Evolutionary conservation across 2,329 filamentous ascomycete genomes (phyloP).

Genomic region (Pyricularia sp.): DNA sequence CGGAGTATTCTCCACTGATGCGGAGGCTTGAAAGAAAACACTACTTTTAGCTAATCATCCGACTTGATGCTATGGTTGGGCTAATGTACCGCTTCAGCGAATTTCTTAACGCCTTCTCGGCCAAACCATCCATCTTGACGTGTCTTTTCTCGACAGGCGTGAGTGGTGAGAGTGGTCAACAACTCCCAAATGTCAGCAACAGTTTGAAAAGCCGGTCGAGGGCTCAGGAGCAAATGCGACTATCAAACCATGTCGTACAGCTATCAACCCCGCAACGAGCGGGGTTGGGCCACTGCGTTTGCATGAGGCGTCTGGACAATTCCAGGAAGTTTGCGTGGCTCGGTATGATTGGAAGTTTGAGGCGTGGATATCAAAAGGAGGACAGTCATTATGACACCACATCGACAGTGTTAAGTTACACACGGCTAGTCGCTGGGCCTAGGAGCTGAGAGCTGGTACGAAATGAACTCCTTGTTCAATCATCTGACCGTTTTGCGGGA

Average conservation of each 20-base stretch:
- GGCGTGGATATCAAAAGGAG: too few species aligned
- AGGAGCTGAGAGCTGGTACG: too few species aligned
- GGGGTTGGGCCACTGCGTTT: not conserved
- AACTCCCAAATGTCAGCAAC: not conserved
- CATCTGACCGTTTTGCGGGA: too few species aligned
- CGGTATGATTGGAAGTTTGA: too few species aligned
- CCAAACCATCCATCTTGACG: not conserved
- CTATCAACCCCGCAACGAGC: not conserved
- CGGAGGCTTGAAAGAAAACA: conserved; percentile 5
- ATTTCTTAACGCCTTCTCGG: not conserved
- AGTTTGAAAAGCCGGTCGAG: not conserved
- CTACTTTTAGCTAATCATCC: not conserved
- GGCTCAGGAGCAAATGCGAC: not conserved
- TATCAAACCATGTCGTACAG: not conserved
- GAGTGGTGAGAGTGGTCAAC: not conserved
- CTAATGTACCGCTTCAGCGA: not conserved
- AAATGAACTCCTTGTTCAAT: too few species aligned
- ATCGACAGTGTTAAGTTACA: too few species aligned
- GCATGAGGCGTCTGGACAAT: too few species aligned
- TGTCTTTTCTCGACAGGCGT: not conserved
- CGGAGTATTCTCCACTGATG: not conserved
- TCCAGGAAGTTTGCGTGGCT: too few species aligned
- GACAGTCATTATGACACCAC: too few species aligned
- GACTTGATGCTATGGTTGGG: not conserved
- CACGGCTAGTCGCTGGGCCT: too few species aligned